Base-by-base conservation (phyloP, 2,329 filamentous ascomycete genomes). In the Epichloe scottii region DNA sequence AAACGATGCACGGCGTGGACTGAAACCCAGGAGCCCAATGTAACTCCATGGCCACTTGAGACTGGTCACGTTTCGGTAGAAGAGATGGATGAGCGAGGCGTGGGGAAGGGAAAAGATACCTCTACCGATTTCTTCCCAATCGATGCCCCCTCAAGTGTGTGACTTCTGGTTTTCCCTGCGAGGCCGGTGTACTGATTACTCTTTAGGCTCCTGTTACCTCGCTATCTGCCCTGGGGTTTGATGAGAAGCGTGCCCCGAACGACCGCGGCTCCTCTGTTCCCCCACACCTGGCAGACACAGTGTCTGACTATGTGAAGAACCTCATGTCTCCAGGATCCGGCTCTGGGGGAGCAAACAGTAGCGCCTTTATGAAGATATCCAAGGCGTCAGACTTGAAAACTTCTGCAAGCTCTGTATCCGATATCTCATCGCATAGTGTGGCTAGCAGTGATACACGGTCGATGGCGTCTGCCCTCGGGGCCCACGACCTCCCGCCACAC, bases 1-100 rank as follows among this genome's bases (percentile, higher is more conserved):
- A 58, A 53, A 40, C 55, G 58, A 50, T 71, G 68, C 49, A 59
- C 57, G 10, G 66, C 62, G 3, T 71, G 68, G 68, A 58, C 51
- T 0, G 63, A 66, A 34, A 63, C 60, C 1, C 66, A 69, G 39
- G 68, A 71, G 35, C 62, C 62, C 0, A 56, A 54, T 1, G 62
- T 68, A 3, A 58, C 55, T 0, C 65, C 66, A 0, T 49, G 53
- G 0, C 60, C 61, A 0, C 56, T 67, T 1, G 61, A 62, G 30
- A 66, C 65, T 0, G 66, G 65, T 0, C 65, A 68, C 33, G 52
- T 65, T 11, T 66, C 65, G 0, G 43, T 56, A 0, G 66, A 68
- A 33, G 66, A 68, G 40, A 33, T 37, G 1, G 50, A 56, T 30
- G 26, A 11, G 45, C 47, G 3, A 62, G 56, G 53, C 17, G 50